Percentiles rank a stretch among this genome's conserved stretches.
These are phyloP conservation scores for Triangularia setosa DNA, from an alignment of 2,329 filamentous ascomycete genomes.

Conservation along the genomic window DNA sequence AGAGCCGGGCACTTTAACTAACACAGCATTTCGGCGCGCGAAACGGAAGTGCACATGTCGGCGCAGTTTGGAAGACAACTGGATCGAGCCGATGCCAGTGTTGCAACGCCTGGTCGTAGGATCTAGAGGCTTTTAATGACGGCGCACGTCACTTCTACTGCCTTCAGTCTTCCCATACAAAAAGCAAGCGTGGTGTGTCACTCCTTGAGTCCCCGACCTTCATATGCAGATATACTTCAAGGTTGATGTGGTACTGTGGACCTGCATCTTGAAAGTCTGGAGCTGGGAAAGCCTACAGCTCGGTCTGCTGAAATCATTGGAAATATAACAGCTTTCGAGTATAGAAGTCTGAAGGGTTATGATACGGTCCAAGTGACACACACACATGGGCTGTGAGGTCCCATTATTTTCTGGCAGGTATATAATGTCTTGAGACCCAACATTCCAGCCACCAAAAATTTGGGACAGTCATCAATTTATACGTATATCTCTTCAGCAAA, in stretches of 20 bases:
- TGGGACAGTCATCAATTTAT: too few relatives aligned
- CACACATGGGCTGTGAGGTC: too few relatives aligned
- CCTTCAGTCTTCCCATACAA: not conserved
- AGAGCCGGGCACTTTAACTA: not conserved
- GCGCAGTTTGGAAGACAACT: not conserved
- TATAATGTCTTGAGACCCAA: too few relatives aligned
- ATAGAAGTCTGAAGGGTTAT: not conserved
- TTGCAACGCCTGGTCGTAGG: not conserved
- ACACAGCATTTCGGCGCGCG: not conserved
- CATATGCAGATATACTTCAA: not conserved
- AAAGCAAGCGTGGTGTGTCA: too few relatives aligned
- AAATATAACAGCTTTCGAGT: not conserved
- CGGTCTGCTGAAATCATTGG: not conserved
- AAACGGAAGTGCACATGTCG: not conserved
- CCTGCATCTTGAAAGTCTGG: not conserved
- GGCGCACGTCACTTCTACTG: not conserved
- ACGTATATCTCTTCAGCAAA: too few relatives aligned
- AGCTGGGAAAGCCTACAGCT: not conserved
- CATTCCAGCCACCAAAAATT: too few relatives aligned
- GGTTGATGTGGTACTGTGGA: not conserved
- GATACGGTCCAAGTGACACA: not conserved
- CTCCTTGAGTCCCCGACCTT: not conserved
- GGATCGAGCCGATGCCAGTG: not conserved
- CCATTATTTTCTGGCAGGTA: too few relatives aligned
- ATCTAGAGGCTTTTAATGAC: not conserved